Base-by-base conservation (phyloP, 169 alveolate genomes). In the Eimeria falciformis region DNA sequence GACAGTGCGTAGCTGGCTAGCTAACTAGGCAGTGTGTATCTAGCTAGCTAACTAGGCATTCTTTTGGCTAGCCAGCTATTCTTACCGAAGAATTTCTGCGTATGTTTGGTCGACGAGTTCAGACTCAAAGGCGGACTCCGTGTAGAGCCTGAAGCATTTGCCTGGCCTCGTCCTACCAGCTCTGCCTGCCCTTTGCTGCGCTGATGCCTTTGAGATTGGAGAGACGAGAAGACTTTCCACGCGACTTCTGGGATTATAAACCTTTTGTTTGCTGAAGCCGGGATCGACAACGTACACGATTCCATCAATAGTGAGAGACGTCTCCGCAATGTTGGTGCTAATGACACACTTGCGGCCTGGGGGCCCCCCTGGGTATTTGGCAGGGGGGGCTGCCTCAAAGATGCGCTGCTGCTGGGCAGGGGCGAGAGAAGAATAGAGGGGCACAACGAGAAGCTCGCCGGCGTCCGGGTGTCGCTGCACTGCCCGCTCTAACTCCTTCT, bases 111-210 rank as follows among this genome's bases (percentile, higher is more conserved):
- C 99, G 29, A 96, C 97, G 82, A 99, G 95, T 81, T 98, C 99
- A 73, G 96, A 95, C 71, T 98, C 96, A 93, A 96, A 99, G 29
- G 99, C 98, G 90, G 96, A 96, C 95, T 98, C 99, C 6, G 99
- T 98, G 95, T 99, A 98, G 27, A 99, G 98, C 90, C 99, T 97
- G 94, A 96, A 99, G 94, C 99, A 99, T 94, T 98, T 99, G 33
- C 99, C 99, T 3, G 99, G 99, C 82, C 97, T 95, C 23, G 99
- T 99, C 91, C 99, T 94, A 0, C 99, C 99, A 12, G 99, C 99
- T 91, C 99, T 95, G 53, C 99, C 99, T 9, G 99, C 98, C 94
- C 99, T 96, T 94, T 99, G 99, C 94, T 98, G 98, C 0, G 99
- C 99, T 56, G 99, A 97, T 43, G 99, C 99, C 94, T 98, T 97